Percentiles rank a stretch among this genome's conserved stretches.
Evolutionary conservation across 2,329 filamentous ascomycete genomes (phyloP).

Genomic region (Emergomyces orientalis): DNA sequence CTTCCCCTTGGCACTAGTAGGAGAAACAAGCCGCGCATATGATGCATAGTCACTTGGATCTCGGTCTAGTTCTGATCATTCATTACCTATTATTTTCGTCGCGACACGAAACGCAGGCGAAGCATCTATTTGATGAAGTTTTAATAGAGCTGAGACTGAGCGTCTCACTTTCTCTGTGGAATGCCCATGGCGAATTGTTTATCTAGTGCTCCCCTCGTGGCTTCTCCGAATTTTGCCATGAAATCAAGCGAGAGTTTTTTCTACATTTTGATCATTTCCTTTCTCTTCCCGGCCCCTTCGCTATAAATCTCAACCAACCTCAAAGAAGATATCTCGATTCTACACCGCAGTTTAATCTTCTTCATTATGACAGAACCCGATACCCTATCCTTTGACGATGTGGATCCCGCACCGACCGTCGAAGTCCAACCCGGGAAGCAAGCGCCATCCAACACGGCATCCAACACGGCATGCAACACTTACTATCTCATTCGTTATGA

Average conservation of each 20-base stretch:
- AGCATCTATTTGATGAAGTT: no score
- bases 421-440: neutral
- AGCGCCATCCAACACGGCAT: neutral
- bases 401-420: neutral
- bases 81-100: neutral
- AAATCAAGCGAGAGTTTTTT: neutral
- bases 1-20: neutral
- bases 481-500: slow-evolving; percentile 1
- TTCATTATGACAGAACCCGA: neutral
- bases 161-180: no score
- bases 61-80: neutral
- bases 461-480: neutral
- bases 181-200: no score
- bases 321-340: neutral
- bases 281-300: neutral
- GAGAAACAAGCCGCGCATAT: no score
- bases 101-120: neutral
- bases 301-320: neutral
- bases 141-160: no score
- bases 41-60: neutral
- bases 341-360: neutral
- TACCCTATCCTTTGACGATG: no score
- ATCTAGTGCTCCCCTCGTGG: no score
- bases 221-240: neutral
- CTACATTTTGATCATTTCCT: neutral